phyloP scores from a whole-genome alignment of 192 early-diverging fungal species.

The Dimargaris verticillata region DNA sequence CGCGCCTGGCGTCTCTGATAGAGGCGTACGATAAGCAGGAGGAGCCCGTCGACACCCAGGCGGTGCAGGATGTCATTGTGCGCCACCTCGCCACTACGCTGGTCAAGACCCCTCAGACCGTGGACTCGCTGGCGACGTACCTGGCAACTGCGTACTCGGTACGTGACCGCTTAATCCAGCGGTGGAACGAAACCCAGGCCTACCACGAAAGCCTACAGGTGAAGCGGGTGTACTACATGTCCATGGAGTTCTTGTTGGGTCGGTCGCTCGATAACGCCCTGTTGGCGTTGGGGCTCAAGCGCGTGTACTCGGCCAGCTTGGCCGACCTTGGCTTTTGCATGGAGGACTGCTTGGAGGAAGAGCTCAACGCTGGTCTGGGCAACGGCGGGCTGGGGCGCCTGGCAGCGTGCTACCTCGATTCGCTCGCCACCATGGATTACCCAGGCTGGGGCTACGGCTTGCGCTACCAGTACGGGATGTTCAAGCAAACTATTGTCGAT shows the following conservation, averaged over 20 bases:
- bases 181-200: slow-evolving; percentile 91
- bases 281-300: slow-evolving; percentile 69
- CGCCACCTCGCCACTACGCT: slow-evolving; percentile 81
- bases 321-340: slow-evolving; percentile 74
- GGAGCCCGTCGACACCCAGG: slow-evolving; percentile 31
- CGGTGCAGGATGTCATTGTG: slow-evolving; percentile 74
- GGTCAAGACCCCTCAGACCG: slow-evolving; percentile 71
- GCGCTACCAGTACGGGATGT: slow-evolving; percentile 96
- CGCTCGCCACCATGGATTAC: slow-evolving; percentile 80
- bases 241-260: slow-evolving; percentile 92
- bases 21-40: slow-evolving; percentile 5
- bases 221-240: slow-evolving; percentile 95
- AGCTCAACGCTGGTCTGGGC: slow-evolving; percentile 89
- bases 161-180: slow-evolving; percentile 81
- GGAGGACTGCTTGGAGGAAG: slow-evolving; percentile 86
- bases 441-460: slow-evolving; percentile 97
- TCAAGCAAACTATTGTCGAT: slow-evolving; percentile 91
- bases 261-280: slow-evolving; percentile 95
- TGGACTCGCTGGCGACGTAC: slow-evolving; percentile 87
- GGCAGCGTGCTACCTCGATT: slow-evolving; percentile 97
- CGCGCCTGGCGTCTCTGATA: slow-evolving; percentile 1
- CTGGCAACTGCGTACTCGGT: slow-evolving; percentile 81
- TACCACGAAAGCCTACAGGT: slow-evolving; percentile 50
- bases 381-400: slow-evolving; percentile 95
- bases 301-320: slow-evolving; percentile 47